phyloP scores from a whole-genome alignment of 78 protist species.

The Isochrysis galbana region DNA sequence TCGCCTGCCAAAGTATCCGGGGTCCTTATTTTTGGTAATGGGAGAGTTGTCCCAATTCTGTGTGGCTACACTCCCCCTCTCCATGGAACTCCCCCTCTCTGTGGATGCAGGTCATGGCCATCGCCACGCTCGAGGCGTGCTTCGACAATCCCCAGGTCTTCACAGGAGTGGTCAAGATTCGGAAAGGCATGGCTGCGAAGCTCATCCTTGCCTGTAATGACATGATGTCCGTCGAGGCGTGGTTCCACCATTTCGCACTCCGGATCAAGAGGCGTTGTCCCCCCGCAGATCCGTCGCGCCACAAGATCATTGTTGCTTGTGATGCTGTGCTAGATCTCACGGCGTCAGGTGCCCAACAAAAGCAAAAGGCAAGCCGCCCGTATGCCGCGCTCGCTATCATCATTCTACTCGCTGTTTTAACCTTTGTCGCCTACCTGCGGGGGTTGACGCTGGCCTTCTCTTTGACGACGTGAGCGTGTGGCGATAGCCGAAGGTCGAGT shows the following conservation, averaged over 20 bases:
- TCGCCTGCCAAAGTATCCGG: too few relatives aligned
- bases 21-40: too few relatives aligned
- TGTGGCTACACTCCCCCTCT: not conserved
- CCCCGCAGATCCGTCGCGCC: not conserved
- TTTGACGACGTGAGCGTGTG: too few relatives aligned
- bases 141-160: conserved; percentile 85
- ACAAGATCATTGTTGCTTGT: not conserved
- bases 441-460: too few relatives aligned
- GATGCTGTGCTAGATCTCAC: not conserved
- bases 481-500: too few relatives aligned
- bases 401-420: too few relatives aligned
- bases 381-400: too few relatives aligned
- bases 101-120: conserved; percentile 97
- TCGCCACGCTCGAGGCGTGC: conserved; percentile 81
- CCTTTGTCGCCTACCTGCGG: too few relatives aligned
- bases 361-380: too few relatives aligned
- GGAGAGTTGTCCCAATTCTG: too few relatives aligned
- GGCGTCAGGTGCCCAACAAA: not conserved
- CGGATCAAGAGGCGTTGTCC: not conserved
- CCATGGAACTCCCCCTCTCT: too few relatives aligned
- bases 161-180: conserved; percentile 83
- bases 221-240: not conserved
- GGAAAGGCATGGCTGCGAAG: conserved; percentile 77
- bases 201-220: not conserved
- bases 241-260: not conserved